Conservation (phyloP, 192 early-diverging fungal genomes). For the Pecoramyces ruminantium region DNA sequence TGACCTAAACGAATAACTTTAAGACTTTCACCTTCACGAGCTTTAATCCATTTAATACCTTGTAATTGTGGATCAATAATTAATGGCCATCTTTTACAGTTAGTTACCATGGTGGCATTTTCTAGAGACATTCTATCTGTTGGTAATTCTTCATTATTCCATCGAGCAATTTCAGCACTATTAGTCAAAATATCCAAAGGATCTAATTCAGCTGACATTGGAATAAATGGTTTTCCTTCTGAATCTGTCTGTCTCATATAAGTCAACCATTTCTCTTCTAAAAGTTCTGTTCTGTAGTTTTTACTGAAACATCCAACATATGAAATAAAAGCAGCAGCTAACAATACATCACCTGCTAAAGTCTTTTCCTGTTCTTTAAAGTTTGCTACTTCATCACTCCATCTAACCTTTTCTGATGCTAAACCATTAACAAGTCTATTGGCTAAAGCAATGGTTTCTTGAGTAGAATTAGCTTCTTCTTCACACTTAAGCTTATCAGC, state of each 20-base stretch:
- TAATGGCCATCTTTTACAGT: constrained; percentile 44
- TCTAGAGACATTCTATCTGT: constrained; percentile 42
- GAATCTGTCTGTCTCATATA: constrained; percentile 21
- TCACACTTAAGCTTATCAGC: constrained; percentile 43
- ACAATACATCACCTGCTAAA: constrained; percentile 35
- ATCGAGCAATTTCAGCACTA: constrained; percentile 40
- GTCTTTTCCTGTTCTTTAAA: constrained; percentile 55
- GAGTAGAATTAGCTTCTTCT: constrained; percentile 41
- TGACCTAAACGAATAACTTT: constrained; percentile 35
- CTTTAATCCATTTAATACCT: constrained; percentile 47
- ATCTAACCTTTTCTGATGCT: constrained; percentile 49
- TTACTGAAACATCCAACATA: constrained; percentile 52
- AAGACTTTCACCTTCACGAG: constrained; percentile 28
- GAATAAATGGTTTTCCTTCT: constrained; percentile 17
- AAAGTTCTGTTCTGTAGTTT: constrained; percentile 34
- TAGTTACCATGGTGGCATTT: constrained; percentile 43
- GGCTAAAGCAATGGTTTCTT: constrained; percentile 42
- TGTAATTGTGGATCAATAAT: constrained; percentile 53
- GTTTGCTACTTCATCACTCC: constrained; percentile 39
- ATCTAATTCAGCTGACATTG: constrained; percentile 32
- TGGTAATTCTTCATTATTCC: constrained; percentile 49
- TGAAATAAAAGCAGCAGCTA: constrained; percentile 42
- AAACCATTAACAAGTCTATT: constrained; percentile 45
- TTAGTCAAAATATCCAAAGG: constrained; percentile 37
- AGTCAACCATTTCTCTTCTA: constrained; percentile 36